Conservation (phyloP, 768 basidiomycete species). For the Tricholoma flavovirens region DNA sequence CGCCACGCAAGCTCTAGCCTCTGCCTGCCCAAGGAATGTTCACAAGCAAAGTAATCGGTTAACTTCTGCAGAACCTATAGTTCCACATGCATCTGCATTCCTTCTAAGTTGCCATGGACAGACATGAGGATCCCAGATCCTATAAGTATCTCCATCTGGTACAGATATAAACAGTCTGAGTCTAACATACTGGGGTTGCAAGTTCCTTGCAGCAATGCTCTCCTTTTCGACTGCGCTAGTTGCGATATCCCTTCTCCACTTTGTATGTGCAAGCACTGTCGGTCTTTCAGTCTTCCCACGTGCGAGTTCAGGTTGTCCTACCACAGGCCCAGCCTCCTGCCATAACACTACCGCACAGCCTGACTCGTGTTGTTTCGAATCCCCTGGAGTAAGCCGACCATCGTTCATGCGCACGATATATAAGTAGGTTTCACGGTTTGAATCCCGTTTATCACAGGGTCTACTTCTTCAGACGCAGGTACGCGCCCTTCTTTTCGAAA, state of each 20-base stretch:
- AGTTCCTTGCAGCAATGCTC: neutral
- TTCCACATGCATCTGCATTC: too few relatives aligned
- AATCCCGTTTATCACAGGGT: slow-evolving; percentile 37
- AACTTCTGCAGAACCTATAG: too few relatives aligned
- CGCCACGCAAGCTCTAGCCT: too few relatives aligned
- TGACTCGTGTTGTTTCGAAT: slow-evolving; percentile 59
- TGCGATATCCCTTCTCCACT: neutral
- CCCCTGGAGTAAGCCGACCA: slow-evolving; percentile 46
- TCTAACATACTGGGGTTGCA: too few relatives aligned
- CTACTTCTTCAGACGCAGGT: slow-evolving; percentile 48
- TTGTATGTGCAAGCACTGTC: neutral
- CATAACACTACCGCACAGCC: slow-evolving; percentile 40
- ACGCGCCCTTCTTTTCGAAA: neutral
- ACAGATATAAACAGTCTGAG: too few relatives aligned
- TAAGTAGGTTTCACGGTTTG: neutral
- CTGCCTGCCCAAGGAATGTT: too few relatives aligned
- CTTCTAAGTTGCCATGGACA: too few relatives aligned
- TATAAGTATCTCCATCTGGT: too few relatives aligned
- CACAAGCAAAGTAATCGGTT: too few relatives aligned
- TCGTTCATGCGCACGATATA: neutral
- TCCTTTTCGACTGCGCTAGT: neutral
- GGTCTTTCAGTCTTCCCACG: neutral
- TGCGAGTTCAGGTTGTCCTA: slow-evolving; percentile 39
- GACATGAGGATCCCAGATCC: too few relatives aligned
- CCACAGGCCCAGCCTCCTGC: slow-evolving; percentile 47